phyloP scores from a whole-genome alignment of 139 green algal species.

The Coelastrella sp. region DNA sequence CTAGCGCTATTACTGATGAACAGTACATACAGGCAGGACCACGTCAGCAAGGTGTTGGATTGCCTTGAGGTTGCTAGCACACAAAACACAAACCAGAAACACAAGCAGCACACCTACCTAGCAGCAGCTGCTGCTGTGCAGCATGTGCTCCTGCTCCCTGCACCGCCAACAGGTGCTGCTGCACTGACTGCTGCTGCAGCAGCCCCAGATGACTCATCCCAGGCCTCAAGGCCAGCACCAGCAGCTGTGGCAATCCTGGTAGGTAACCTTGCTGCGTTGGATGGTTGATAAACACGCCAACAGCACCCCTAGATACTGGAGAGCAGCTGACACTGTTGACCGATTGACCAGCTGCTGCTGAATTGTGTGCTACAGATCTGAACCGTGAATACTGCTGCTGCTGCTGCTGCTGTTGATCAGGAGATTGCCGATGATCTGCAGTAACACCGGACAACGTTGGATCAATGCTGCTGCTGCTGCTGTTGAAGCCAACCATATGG shows the following conservation, averaged over 20 bases:
- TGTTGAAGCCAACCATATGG: not conserved
- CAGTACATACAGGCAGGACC: not conserved
- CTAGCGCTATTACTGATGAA: not conserved
- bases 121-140: slow-evolving; percentile 6
- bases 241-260: slow-evolving; percentile 9
- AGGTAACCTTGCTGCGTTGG: slow-evolving; percentile 3
- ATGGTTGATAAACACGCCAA: slow-evolving; percentile 22
- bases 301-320: not conserved
- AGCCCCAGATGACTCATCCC: not conserved
- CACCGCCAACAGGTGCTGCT: slow-evolving; percentile 8
- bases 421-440: not conserved
- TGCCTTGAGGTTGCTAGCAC: not conserved
- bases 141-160: not conserved
- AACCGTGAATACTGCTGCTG: not conserved
- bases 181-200: slow-evolving; percentile 2
- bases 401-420: not conserved
- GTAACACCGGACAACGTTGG: not conserved
- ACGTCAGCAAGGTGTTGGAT: not conserved
- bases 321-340: too few species aligned
- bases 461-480: not conserved
- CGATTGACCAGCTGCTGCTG: not conserved
- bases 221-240: slow-evolving; percentile 35
- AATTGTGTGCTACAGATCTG: not conserved
- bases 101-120: not conserved
- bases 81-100: not conserved